These are phyloP conservation scores for Cunninghamia lanceolata DNA, from an alignment of 75 land plant genomes.

Conservation along the genomic window DNA sequence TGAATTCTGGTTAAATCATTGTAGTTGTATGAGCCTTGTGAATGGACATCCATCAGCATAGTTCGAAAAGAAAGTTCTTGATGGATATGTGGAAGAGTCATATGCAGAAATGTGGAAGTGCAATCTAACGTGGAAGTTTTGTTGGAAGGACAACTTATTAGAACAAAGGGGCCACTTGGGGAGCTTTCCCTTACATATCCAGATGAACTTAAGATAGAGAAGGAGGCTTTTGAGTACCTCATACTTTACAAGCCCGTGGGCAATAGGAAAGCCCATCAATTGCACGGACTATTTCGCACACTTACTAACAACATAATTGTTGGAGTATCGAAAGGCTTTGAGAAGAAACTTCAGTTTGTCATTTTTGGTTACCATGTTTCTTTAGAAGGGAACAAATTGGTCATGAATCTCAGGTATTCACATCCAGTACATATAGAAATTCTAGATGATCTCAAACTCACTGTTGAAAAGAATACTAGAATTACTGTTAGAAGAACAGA, in stretches of 20 bases:
- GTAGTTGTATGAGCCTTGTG: too few relatives aligned
- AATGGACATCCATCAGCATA: too few relatives aligned
- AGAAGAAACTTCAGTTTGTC: slow-evolving; percentile 78
- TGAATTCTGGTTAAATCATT: too few relatives aligned
- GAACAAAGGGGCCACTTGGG: slow-evolving; percentile 91
- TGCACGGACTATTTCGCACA: slow-evolving; percentile 99
- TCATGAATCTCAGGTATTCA: slow-evolving; percentile 83
- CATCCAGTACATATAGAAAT: slow-evolving; percentile 82
- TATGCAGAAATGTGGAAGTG: too few relatives aligned
- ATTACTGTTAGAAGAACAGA: slow-evolving; percentile 75
- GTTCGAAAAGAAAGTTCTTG: too few relatives aligned
- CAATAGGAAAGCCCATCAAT: slow-evolving; percentile 78
- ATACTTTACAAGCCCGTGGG: slow-evolving; percentile 68
- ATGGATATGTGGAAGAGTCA: too few relatives aligned
- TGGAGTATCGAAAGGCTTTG: slow-evolving; percentile 92
- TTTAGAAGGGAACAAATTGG: slow-evolving; percentile 69
- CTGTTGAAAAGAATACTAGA: slow-evolving; percentile 91
- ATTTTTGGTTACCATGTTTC: slow-evolving; percentile 93
- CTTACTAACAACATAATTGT: slow-evolving; percentile 95
- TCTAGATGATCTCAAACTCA: slow-evolving; percentile 71
- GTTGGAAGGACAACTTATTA: slow-evolving; percentile 69
- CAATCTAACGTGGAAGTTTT: slow-evolving; percentile 72
- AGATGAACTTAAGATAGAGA: slow-evolving; percentile 71
- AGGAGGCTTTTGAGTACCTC: slow-evolving; percentile 53
- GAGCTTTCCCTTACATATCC: slow-evolving; percentile 82